Evolutionary conservation across 1,139 yeast genomes (phyloP), one percentile per base, ranked within the genome.

Genomic region (Taiozyma sp.): DNA sequence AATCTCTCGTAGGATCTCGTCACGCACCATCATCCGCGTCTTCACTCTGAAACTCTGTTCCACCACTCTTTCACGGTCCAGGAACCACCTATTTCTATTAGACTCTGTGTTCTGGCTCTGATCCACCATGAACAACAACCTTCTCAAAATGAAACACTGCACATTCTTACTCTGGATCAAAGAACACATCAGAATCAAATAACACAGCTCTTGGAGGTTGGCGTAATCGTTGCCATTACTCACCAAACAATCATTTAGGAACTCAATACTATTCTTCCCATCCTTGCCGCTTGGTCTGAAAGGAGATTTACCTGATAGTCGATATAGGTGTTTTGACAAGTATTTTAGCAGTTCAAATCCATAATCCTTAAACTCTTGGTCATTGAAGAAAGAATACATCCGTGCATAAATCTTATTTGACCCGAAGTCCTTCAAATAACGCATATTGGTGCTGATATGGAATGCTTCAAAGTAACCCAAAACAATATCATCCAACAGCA

Each of bases 51-150:
- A 37, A 19, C 24, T 19, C 7, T 37, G 24, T 5, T 19, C 24
- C 24, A 21, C 24, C 6, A 19, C 24, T 11, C 24, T 37, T 13
- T 16, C 13, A 10, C 41, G 5, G 14, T 14, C 9, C 24, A 37
- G 10, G 14, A 37, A 37, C 41, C 41, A 37, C 6, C 4, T 19
- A 4, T 37, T 9, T 37, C 41, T 26, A 16, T 35, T 30, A 16
- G 3, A 4, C 21, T 21, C 22, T 10, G 43, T 14, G 30, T 22
- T 40, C 9, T 24, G 14, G 26, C 43, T 22, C 6, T 40, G 34
- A 40, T 50, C 54, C 16, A 43, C 51, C 44, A 45, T 40, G 29
- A 50, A 53, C 32, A 53, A 37, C 29, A 53, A 35, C 7, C 45
- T 43, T 28, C 56, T 46, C 19, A 51, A 34, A 3, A 53, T 47